Base-by-base conservation (phyloP, 2,329 filamentous ascomycete genomes). In the Neofusicoccum sp. region DNA sequence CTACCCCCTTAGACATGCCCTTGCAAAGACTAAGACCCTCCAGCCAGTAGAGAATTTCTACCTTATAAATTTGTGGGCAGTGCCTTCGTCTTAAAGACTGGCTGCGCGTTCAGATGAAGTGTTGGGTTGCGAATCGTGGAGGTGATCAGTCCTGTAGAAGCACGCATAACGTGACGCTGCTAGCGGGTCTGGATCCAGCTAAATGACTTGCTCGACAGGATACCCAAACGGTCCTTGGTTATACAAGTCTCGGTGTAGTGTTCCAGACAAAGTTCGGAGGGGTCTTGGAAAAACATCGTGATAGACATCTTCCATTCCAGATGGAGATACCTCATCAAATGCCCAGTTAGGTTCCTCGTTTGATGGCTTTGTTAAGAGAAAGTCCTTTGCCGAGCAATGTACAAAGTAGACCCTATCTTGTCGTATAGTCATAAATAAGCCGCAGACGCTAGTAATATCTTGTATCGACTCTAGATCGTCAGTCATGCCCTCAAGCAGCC, bases 361-460 rank as follows among this genome's bases (percentile, higher is more conserved):
- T 4, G 20, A 12, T 44, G 7, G 24, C 41, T 44, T 44, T n/a
- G 65, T 33, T 5, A 61, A 31, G 1, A 82, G 60, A 63, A 70
- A 78, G 16, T 80, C 78, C 62, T 79, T 78, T 0, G 76, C 79
- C 3, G 77, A 80, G 60, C 78, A 73, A 61, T 80, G 76, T 1
- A 80, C 69, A 62, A 78, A 73, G 45, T 67, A 73, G 6, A 80
- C 45, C 0, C 31, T 62, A 1, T 40, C 61, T 0, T 74, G 53
- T 38, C 66, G 67, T 34, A 76, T 12, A 1, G 69, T 76, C 0
- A 80, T 64, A 56, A 80, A 78, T 6, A 75, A 81, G 16, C 76
- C 73, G 62, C 75, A 80, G 3, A 60, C 14, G 2, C 61, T 34
- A 9, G 80, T 66, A 6, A 78, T 64, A 4, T 73, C 60, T 12